These are phyloP conservation scores for Colletotrichum shisoi DNA, from an alignment of 2,329 filamentous ascomycete species.

Conservation along the genomic window DNA sequence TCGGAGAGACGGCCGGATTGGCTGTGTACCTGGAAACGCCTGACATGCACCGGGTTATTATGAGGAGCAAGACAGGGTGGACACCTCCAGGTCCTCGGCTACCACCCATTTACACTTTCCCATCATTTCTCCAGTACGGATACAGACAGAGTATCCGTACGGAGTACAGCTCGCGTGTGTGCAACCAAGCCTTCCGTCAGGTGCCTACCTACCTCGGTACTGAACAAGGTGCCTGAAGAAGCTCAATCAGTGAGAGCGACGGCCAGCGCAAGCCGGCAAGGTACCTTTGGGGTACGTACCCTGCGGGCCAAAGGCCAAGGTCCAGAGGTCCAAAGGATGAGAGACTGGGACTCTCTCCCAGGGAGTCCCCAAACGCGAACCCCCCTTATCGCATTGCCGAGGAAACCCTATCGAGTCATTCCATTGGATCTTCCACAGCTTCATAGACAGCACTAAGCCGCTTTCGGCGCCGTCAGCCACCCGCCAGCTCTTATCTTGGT, in stretches of 20 bases:
- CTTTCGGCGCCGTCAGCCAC: conserved; percentile 42
- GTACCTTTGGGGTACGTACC: neutral
- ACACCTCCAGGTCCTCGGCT: conserved; percentile 7
- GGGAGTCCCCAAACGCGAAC: conserved; percentile 38
- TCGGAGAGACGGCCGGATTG: neutral
- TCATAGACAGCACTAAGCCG: conserved; percentile 41
- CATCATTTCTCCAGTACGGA: conserved; percentile 2
- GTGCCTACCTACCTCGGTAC: neutral
- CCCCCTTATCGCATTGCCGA: conserved; percentile 44
- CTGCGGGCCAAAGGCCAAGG: neutral
- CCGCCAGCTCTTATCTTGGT: conserved; percentile 40
- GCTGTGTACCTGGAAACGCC: conserved; percentile 5
- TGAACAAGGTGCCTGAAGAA: conserved; percentile 22
- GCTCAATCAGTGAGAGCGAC: no score
- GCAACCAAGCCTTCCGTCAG: neutral
- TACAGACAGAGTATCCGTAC: no score
- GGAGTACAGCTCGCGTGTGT: no score
- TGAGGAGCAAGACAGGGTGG: neutral
- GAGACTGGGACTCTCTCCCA: conserved; percentile 12
- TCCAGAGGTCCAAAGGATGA: neutral
- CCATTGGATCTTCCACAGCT: conserved; percentile 41
- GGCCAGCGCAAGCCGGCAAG: neutral
- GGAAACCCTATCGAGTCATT: conserved; percentile 43
- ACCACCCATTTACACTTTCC: conserved; percentile 31
- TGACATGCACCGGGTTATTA: neutral